phyloP scores from a whole-genome alignment of 2,329 filamentous ascomycete genomes.

The Amesomyces nigricolor region DNA sequence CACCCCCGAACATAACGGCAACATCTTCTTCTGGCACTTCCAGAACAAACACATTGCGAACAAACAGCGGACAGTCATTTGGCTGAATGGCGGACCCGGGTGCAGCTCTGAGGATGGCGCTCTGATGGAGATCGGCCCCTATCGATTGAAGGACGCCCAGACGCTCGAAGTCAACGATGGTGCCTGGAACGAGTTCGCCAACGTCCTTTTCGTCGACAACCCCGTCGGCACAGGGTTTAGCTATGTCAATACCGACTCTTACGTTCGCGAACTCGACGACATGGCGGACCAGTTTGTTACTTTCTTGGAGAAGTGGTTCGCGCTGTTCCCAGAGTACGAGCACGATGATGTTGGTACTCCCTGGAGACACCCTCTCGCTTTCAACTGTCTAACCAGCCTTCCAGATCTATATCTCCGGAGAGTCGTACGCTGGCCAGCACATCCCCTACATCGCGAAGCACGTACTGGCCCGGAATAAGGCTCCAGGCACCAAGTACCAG shows the following conservation, averaged over 20 bases:
- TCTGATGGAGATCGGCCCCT: conserved; percentile 93
- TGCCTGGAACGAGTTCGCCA: conserved; percentile 98
- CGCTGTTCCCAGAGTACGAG: conserved; percentile 84
- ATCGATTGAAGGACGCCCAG: conserved; percentile 71
- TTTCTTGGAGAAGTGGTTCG: conserved; percentile 90
- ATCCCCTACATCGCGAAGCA: conserved; percentile 95
- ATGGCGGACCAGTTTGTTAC: conserved; percentile 85
- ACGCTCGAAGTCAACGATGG: conserved; percentile 76
- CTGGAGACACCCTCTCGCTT: conserved; percentile 3
- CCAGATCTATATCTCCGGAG: conserved; percentile 88
- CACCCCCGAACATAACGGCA: conserved; percentile 76
- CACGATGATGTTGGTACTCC: conserved; percentile 74
- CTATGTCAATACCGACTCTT: conserved; percentile 86
- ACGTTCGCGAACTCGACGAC: conserved; percentile 74
- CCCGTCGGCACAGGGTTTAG: conserved; percentile 96
- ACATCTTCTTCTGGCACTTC: conserved; percentile 98
- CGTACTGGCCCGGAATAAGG: conserved; percentile 81
- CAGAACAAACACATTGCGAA: conserved; percentile 94
- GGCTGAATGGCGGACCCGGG: conserved; percentile 94
- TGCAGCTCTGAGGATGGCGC: conserved; percentile 97
- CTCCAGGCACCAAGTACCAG: conserved; percentile 38
- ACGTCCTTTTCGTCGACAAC: conserved; percentile 93
- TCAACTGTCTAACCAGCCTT: conserved; percentile 22
- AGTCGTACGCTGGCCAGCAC: conserved; percentile 94
- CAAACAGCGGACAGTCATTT: conserved; percentile 83